Conservation (phyloP, 2,329 filamentous ascomycete genomes). For the Sclerotinia minor region DNA sequence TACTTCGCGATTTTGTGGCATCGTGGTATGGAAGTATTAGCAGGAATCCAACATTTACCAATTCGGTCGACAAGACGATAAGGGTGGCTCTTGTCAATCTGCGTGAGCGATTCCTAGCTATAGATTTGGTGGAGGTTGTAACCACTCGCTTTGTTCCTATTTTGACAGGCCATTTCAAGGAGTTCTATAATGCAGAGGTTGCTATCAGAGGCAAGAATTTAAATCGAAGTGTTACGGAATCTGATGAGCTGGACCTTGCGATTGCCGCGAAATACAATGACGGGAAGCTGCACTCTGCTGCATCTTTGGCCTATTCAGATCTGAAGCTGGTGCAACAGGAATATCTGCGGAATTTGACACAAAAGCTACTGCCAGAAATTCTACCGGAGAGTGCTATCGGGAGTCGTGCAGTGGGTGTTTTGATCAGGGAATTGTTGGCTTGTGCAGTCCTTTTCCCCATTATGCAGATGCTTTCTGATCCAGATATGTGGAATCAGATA, state of each 20-base stretch:
- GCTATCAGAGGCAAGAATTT: constrained; percentile 83
- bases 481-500: constrained; percentile 96
- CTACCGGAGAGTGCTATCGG: constrained; percentile 72
- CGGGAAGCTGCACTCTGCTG: constrained; percentile 84
- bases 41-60: constrained; percentile 72
- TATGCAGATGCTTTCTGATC: constrained; percentile 78
- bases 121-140: constrained; percentile 81
- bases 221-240: constrained; percentile 88
- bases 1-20: constrained; percentile 80
- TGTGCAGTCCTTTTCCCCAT: constrained; percentile 87
- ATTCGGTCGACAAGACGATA: constrained; percentile 82
- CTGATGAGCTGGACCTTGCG: constrained; percentile 90
- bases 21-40: constrained; percentile 91
- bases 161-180: constrained; percentile 81
- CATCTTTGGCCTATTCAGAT: constrained; percentile 78
- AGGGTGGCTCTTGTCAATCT: constrained; percentile 71
- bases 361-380: constrained; percentile 70
- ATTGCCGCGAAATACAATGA: constrained; percentile 93
- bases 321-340: constrained; percentile 84
- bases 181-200: constrained; percentile 88
- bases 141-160: constrained; percentile 84
- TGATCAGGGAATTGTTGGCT: constrained; percentile 87
- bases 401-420: constrained; percentile 75
- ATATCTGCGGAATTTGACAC: constrained; percentile 75
- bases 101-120: constrained; percentile 67